Base-by-base conservation (phyloP, 805 yeast genomes). In the Kurtzmaniella cleridarum region DNA sequence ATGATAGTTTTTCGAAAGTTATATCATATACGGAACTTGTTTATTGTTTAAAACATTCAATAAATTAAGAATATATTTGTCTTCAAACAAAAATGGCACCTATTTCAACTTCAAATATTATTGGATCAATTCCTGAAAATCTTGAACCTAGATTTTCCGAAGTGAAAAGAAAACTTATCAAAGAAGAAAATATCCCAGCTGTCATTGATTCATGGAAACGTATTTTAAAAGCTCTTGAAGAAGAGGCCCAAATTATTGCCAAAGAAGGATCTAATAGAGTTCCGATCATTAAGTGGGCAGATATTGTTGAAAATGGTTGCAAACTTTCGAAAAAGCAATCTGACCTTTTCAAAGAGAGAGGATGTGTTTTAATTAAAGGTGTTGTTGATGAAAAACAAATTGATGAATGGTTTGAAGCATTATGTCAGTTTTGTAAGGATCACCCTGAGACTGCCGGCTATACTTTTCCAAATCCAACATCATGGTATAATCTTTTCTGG, bases 401-500 rank as follows among this genome's bases (percentile, higher is more conserved):
- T 30, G 47, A 47, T 29, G 16, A 10, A 12, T 48, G 48, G 49
- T 50, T 47, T 33, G 16, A 45, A 7, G 49, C 41, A 27, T 42
- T 50, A 16, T 43, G 42, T 7, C 41, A 40, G 11, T 52, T 50
- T 35, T 44, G 51, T 37, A 38, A 39, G 11, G 44, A 42, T 8
- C 55, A 65, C 43, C 62, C 62, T 1, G 51, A 48, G 30, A 53
- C 53, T 2, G 60, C 50, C 12, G 66, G 64, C 1, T 48, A 45
- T 32, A 46, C 49, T 2, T 45, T 42, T 35, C 63, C 64, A 10
- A 48, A 51, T 15, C 62, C 64, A 17, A 46, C 54, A 17, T 55
- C 55, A n/a, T 61, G 57, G 55, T 63, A 64, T 36, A 50, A 56
- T 24, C 46, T 67, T n/a, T 64, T 64, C 43, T 68, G 73, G 73